These are phyloP conservation scores for Aspergillus carlsbadensis DNA, from an alignment of 495 filamentous ascomycete species.

Conservation along the genomic window DNA sequence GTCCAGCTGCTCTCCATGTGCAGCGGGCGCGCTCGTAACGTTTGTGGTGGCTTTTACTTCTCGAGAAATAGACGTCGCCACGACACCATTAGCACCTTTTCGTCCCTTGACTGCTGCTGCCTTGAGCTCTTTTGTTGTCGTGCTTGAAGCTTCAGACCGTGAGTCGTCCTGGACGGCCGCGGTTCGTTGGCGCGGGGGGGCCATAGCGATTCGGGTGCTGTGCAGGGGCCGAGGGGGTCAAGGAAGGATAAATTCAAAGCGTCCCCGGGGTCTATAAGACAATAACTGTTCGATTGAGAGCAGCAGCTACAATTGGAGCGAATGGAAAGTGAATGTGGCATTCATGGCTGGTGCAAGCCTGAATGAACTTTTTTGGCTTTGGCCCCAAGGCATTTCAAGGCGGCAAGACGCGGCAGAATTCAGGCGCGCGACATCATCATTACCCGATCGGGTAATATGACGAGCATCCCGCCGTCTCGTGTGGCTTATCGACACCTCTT, in stretches of 20 bases:
- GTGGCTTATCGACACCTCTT: background rate
- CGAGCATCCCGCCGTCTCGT: background rate
- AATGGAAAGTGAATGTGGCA: background rate
- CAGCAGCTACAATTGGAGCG: constrained; percentile 13
- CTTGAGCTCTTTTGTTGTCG: constrained; percentile 47
- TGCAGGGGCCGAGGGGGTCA: constrained; percentile 2
- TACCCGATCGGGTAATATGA: constrained; percentile 25
- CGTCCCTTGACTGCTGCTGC: constrained; percentile 32
- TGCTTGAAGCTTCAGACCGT: constrained; percentile 54
- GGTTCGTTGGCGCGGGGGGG: constrained; percentile 48
- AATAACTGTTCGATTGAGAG: background rate
- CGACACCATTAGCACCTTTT: constrained; percentile 25
- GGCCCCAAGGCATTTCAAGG: constrained; percentile 15
- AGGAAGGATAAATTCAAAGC: constrained; percentile 5
- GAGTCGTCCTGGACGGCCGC: constrained; percentile 50
- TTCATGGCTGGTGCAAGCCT: constrained; percentile 9
- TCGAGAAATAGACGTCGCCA: constrained; percentile 6
- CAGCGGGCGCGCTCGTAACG: constrained; percentile 38
- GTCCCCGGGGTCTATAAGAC: background rate
- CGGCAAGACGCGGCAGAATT: constrained; percentile 42
- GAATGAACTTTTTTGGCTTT: constrained; percentile 24
- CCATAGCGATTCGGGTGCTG: constrained; percentile 26
- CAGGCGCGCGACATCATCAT: constrained; percentile 22
- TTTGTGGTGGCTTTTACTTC: constrained; percentile 24
- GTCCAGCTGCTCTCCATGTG: constrained; percentile 25